phyloP scores from a whole-genome alignment of 257 asterid genomes.

The Gardenia jasminoides region DNA sequence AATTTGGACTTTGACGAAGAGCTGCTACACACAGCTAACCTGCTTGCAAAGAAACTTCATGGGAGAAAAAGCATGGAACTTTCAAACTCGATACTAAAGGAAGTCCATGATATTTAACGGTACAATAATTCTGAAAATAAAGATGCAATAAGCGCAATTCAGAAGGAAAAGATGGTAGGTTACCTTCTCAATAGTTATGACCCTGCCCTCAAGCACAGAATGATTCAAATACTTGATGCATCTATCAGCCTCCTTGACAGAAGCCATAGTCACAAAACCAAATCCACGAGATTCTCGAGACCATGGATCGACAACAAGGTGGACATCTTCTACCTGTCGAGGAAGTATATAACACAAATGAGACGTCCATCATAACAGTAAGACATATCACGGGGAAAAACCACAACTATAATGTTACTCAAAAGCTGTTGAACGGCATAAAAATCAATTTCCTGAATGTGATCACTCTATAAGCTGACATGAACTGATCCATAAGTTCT shows the following conservation, averaged over 20 bases:
- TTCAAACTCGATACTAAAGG: slow-evolving; percentile 29
- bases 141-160: background rate
- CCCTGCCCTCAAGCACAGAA: slow-evolving; percentile 85
- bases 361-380: no score
- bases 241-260: slow-evolving; percentile 60
- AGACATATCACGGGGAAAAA: no score
- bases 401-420: background rate
- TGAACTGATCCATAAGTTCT: background rate
- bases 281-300: slow-evolving; percentile 89
- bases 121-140: background rate
- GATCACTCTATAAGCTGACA: background rate
- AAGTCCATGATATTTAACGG: background rate
- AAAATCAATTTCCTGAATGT: background rate
- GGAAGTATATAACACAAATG: background rate
- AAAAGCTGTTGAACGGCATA: background rate
- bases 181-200: slow-evolving; percentile 94
- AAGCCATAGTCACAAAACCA: slow-evolving; percentile 84
- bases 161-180: background rate
- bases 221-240: slow-evolving; percentile 81
- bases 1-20: slow-evolving; percentile 72
- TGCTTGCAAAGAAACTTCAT: slow-evolving; percentile 76
- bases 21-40: slow-evolving; percentile 98
- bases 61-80: slow-evolving; percentile 37
- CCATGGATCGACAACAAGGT: slow-evolving; percentile 83
- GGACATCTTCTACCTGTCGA: slow-evolving; percentile 68